Conservation (phyloP, 768 basidiomycete genomes). For the Russula sp. region DNA sequence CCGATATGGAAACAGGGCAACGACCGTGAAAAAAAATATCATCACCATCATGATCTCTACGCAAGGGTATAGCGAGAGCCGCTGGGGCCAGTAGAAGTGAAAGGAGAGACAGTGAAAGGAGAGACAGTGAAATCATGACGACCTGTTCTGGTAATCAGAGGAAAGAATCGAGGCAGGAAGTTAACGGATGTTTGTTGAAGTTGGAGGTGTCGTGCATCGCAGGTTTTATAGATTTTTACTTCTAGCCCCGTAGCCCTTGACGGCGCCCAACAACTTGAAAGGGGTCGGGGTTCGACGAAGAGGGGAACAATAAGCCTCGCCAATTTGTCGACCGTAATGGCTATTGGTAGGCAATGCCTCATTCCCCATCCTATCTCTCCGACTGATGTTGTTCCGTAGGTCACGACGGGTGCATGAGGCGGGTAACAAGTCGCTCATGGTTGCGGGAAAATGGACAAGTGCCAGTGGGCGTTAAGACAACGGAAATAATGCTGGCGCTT, state of each 20-base stretch:
- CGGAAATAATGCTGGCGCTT: neutral
- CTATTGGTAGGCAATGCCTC: neutral
- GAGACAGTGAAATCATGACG: slow-evolving; percentile 3
- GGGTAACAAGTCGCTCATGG: no score
- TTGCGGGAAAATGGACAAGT: no score
- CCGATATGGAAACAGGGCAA: neutral
- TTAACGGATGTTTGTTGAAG: no score
- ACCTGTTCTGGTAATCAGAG: neutral
- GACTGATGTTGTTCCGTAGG: no score
- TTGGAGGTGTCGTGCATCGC: neutral
- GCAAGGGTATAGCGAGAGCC: neutral
- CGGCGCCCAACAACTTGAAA: neutral
- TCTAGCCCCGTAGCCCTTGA: neutral
- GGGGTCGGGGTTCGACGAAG: neutral
- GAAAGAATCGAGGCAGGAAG: no score
- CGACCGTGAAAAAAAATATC: no score
- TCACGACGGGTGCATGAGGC: no score
- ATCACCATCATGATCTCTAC: no score
- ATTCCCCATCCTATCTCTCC: no score
- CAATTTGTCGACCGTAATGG: no score
- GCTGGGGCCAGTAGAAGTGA: slow-evolving; percentile 3
- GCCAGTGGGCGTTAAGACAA: no score
- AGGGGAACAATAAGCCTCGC: no score
- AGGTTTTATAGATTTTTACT: neutral
- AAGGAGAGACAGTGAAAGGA: slow-evolving; percentile 11